Evolutionary conservation across 805 yeast genomes (phyloP), one percentile per base, ranked within the genome.

Genomic region (Candida loeiensis): DNA sequence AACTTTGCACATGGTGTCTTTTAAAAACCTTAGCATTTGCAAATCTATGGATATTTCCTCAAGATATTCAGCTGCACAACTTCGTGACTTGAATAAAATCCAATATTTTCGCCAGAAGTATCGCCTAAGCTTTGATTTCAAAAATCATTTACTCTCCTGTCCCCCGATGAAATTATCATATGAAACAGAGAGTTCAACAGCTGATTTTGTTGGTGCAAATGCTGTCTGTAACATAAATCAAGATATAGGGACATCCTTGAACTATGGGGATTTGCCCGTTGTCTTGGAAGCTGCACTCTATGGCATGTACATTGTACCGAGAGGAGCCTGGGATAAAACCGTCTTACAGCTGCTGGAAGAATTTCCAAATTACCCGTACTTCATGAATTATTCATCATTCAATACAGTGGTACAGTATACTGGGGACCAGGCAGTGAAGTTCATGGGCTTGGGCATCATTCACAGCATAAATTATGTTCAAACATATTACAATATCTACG

Each of bases 391-490:
- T 11, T 28, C 50, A 2, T 40, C 48, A 4, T 47, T 48, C 4
- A 50, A 45, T 13, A 8, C 20, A 6, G 9, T 37, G 4, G 14
- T 34, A 4, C 14, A 24, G 12, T 20, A 34, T 9, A 21, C 17
- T 8, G 39, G 21, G 5, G 20, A 30, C 14, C 26, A 22, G 8
- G 18, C 20, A 16, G 35, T 30, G 12, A 28, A 16, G 2, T 79
- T 74, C 45, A 47, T 69, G 14, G 82, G 85, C 0, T 58, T 83
- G 24, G 79, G 76, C 1, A 63, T 86, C 36, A 67, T 87, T 0
- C 96, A 88, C 53, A 82, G 91, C 1, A 59, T 86, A 9, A 73
- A 81, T 47, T 42, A 45, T 0, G 41, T 45, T 0, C 51, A 59
- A 1, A 52, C 63, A 7, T 46, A 62, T 12, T 50, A 85, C 32